Evolutionary conservation across 1,284 basidiomycete genomes (phyloP).

Genomic region (Leccinum cinnamomeum): DNA sequence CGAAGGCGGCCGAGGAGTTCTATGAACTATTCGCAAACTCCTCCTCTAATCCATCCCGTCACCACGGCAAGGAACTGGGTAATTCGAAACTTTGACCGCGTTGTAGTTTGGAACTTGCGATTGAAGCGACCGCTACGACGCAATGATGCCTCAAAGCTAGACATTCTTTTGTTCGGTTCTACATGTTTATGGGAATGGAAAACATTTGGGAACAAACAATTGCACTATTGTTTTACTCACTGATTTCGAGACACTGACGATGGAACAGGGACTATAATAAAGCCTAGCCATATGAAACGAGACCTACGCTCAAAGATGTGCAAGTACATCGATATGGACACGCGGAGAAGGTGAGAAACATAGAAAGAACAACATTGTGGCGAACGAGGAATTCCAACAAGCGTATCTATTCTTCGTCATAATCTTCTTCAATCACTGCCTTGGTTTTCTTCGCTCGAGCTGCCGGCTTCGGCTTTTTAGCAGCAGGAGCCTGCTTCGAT

Average conservation of each 20-base stretch:
- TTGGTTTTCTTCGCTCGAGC: slow-evolving; percentile 35
- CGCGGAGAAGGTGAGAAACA: slow-evolving; percentile 3
- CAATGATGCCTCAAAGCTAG: not conserved
- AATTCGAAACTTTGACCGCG: slow-evolving; percentile 20
- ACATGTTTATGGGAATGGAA: not conserved
- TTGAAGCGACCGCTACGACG: not conserved
- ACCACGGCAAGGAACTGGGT: not conserved
- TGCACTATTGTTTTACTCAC: not conserved
- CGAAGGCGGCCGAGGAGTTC: slow-evolving; percentile 64
- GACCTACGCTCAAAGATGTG: slow-evolving; percentile 5
- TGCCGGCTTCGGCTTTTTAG: slow-evolving; percentile 30
- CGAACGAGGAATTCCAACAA: not conserved
- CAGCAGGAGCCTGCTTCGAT: slow-evolving; percentile 23
- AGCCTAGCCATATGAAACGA: slow-evolving; percentile 5
- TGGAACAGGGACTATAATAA: slow-evolving; percentile 6
- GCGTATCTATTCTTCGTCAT: slow-evolving; percentile 31
- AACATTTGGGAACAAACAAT: not conserved
- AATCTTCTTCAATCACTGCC: slow-evolving; percentile 31
- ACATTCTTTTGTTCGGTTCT: not conserved
- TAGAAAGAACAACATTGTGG: slow-evolving; percentile 7
- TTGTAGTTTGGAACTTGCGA: not conserved
- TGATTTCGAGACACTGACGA: not conserved
- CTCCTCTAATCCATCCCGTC: not conserved
- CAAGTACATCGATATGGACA: slow-evolving; percentile 10
- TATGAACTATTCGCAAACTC: slow-evolving; percentile 46